A percentile compares a stretch with the other conserved stretches of the same genome.
These are phyloP conservation scores for Boletus sp. DNA, from an alignment of 1,284 basidiomycete genomes.

Conservation along the genomic window DNA sequence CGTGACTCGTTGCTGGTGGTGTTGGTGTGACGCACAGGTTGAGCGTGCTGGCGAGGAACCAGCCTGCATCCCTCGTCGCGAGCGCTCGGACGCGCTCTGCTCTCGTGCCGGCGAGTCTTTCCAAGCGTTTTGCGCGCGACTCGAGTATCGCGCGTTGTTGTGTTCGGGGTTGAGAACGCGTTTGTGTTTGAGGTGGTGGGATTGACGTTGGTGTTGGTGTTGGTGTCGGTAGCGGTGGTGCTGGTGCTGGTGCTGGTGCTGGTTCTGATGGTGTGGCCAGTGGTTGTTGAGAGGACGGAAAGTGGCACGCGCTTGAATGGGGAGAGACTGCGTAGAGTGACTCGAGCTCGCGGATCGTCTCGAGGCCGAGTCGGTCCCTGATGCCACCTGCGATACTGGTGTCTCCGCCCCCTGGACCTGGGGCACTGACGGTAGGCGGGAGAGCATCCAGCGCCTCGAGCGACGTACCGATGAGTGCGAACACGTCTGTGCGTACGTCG, in stretches of 20 bases:
- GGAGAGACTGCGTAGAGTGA: conserved; percentile 11
- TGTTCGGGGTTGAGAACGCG: background rate
- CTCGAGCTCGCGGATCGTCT: conserved; percentile 29
- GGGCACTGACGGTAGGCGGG: background rate
- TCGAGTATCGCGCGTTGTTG: background rate
- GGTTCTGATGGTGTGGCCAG: background rate
- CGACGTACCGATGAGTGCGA: conserved; percentile 24
- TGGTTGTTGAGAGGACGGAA: conserved; percentile 1
- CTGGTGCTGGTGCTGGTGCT: background rate
- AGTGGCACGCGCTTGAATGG: background rate
- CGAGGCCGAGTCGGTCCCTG: conserved; percentile 24
- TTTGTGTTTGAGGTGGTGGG: background rate
- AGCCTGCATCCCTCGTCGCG: conserved; percentile 25
- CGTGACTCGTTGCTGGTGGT: background rate
- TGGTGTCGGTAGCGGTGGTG: background rate
- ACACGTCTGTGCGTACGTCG: conserved; percentile 22
- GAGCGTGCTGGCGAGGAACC: conserved; percentile 30
- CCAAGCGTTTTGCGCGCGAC: conserved; percentile 4
- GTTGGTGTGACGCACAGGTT: conserved; percentile 16
- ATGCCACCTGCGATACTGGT: conserved; percentile 10
- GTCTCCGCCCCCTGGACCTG: too few relatives aligned
- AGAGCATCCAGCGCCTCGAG: conserved; percentile 23
- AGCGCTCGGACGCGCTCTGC: conserved; percentile 23
- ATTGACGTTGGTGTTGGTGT: background rate
- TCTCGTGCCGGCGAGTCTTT: conserved; percentile 15